phyloP scores from a whole-genome alignment of 768 basidiomycete genomes.

The Thelephora ganbajun region DNA sequence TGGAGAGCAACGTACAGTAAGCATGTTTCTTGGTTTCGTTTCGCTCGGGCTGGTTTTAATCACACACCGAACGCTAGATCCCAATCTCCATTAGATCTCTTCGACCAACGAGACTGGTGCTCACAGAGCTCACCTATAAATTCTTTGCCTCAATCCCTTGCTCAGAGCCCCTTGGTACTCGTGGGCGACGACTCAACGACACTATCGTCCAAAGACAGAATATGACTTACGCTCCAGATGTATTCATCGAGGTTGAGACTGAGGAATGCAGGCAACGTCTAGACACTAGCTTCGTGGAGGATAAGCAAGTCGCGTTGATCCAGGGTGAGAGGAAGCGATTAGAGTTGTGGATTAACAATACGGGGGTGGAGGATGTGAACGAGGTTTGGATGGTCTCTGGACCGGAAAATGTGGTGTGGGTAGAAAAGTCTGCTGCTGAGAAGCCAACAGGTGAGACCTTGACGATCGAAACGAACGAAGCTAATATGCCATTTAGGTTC shows the following conservation, averaged over 20 bases:
- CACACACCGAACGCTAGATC: conserved; percentile 25
- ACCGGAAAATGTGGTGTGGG: conserved; percentile 49
- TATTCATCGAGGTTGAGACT: conserved; percentile 44
- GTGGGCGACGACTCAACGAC: conserved; percentile 66
- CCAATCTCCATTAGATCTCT: conserved; percentile 46
- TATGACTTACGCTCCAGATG: conserved; percentile 61
- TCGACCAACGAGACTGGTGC: conserved; percentile 33
- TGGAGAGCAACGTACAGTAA: conserved; percentile 51
- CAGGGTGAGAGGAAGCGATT: conserved; percentile 57
- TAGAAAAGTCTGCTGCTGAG: conserved; percentile 16
- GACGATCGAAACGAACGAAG: too few relatives aligned
- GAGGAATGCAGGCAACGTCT: conserved; percentile 55
- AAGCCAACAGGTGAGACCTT: too few relatives aligned
- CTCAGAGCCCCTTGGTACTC: conserved; percentile 48
- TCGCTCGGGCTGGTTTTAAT: neutral
- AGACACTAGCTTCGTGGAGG: conserved; percentile 38
- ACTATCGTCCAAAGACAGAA: conserved; percentile 56
- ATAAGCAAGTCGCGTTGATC: conserved; percentile 34
- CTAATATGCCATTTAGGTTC: neutral
- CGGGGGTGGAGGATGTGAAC: conserved; percentile 40
- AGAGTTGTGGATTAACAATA: conserved; percentile 49
- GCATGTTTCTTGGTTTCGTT: conserved; percentile 11
- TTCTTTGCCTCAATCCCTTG: conserved; percentile 65
- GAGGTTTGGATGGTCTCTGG: conserved; percentile 64
- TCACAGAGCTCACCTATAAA: conserved; percentile 47